Evolutionary conservation across 495 filamentous ascomycete species (phyloP), one percentile per base, ranked within the genome.

Genomic region (Filosporella fistucella): DNA sequence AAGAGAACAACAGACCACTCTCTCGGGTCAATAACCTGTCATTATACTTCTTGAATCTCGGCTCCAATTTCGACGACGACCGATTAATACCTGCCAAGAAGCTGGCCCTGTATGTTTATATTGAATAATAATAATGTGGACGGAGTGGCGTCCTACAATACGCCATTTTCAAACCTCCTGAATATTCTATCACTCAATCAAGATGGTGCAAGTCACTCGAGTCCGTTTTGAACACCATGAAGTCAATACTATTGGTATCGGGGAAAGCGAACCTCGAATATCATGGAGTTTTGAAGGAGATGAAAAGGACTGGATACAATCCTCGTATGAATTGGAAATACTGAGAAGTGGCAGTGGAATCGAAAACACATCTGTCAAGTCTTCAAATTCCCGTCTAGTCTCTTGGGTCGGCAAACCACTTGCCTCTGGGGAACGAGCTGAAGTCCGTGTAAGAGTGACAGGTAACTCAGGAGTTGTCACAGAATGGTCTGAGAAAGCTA

Each of bases 231-330:
- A 45, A 25, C 25, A 45, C 16, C 42, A 35, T 23, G 17, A 16
- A 17, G 42, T 11, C n/a, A 11, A n/a, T n/a, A n/a, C 16, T 6
- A 9, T 45, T 12, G 42, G 42, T 14, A 35, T 45, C 24, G 42
- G 42, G 4, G 26, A 45, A 35, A 18, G 26, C 21, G 29, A 7
- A 5, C 42, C 42, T 14, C 26, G 42, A 14, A 45, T 45, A 9
- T 45, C 42, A 33, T 45, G 42, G 42, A 45, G 26, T 11, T 45
- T 45, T 30, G 42, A 13, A 35, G 29, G 29, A 7, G 29, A 33
- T 34, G 18, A 26, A 4, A 21, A 33, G 16, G n/a, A 33, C 13
- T 45, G 42, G 42, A 20, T 34, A 13, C 42, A 45, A 16, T 2
- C 25, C 6, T 17, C 42, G 4, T 45, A 45, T 45, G 42, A 45